These are phyloP conservation scores for Carex sylvatica DNA, from an alignment of 202 grass and related monocot species.

Conservation along the genomic window DNA sequence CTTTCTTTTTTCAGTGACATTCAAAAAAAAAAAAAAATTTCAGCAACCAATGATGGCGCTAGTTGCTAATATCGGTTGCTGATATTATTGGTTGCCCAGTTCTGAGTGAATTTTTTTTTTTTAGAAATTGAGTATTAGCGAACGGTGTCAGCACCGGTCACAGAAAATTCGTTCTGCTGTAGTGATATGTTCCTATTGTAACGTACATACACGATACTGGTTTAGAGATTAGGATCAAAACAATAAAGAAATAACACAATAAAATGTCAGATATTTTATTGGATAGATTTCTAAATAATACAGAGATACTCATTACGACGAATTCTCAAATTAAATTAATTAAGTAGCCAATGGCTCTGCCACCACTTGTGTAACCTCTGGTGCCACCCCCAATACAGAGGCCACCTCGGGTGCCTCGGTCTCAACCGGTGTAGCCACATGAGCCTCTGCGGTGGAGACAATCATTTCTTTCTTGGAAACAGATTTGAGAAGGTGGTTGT, in stretches of 20 bases:
- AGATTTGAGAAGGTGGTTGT: conserved; percentile 81
- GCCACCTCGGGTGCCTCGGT: conserved; percentile 13
- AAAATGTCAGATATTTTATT: not conserved
- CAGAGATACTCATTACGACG: conserved; percentile 15
- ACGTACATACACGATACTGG: too few species aligned
- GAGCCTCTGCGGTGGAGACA: conserved; percentile 34
- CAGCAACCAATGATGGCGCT: too few species aligned
- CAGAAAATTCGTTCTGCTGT: too few species aligned
- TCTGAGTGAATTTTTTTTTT: too few species aligned
- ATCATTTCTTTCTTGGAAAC: conserved; percentile 46
- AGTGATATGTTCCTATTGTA: too few species aligned
- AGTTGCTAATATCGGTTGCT: too few species aligned
- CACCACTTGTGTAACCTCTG: not conserved
- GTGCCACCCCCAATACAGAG: not conserved
- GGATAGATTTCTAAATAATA: conserved; percentile 11
- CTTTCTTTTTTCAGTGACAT: too few species aligned
- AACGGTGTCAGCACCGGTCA: too few species aligned
- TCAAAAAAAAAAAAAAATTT: too few species aligned
- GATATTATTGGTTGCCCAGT: too few species aligned
- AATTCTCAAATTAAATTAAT: not conserved
- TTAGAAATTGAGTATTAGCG: too few species aligned
- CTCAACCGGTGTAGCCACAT: not conserved
- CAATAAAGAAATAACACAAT: not conserved
- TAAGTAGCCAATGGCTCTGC: conserved; percentile 19
- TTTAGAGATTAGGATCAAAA: too few species aligned